Evolutionary conservation across 805 yeast species (phyloP).

Genomic region (Saturnispora mendoncae): DNA sequence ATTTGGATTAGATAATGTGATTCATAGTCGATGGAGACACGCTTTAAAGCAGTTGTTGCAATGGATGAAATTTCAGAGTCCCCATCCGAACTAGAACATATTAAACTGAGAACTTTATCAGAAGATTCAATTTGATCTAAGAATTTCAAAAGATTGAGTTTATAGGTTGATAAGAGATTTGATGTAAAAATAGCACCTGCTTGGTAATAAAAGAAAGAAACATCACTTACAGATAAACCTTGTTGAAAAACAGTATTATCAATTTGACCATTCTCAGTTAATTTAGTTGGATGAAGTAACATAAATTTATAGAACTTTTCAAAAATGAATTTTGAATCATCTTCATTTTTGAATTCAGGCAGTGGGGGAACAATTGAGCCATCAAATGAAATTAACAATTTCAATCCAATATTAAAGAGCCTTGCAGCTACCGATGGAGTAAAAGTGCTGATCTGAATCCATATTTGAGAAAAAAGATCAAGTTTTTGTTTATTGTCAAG

Average conservation of each 20-base stretch:
- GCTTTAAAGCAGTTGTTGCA: slow-evolving; percentile 44
- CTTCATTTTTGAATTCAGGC: slow-evolving; percentile 10
- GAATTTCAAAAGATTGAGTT: slow-evolving; percentile 35
- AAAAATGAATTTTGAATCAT: slow-evolving; percentile 39
- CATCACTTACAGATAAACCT: slow-evolving; percentile 52
- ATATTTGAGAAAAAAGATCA: slow-evolving; percentile 38
- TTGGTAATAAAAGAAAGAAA: slow-evolving; percentile 53
- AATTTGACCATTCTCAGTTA: slow-evolving; percentile 29
- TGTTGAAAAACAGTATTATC: slow-evolving; percentile 46
- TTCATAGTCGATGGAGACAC: slow-evolving; percentile 46
- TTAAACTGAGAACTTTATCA: slow-evolving; percentile 30
- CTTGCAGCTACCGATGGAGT: slow-evolving; percentile 36
- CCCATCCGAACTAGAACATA: slow-evolving; percentile 58
- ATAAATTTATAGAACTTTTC: slow-evolving; percentile 47
- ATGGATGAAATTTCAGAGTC: slow-evolving; percentile 45
- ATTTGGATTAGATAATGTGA: slow-evolving; percentile 34
- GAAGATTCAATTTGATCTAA: slow-evolving; percentile 32
- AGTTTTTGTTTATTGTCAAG: slow-evolving; percentile 31
- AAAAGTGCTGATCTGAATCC: slow-evolving; percentile 38
- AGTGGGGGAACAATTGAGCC: neutral
- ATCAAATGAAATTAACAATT: slow-evolving; percentile 24
- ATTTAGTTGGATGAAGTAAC: slow-evolving; percentile 40
- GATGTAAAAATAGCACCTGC: slow-evolving; percentile 57
- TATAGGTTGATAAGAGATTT: slow-evolving; percentile 36
- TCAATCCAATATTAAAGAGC: slow-evolving; percentile 51